Evolutionary conservation across 1,284 basidiomycete genomes (phyloP).

Genomic region (Paramarasmius palmivorus): DNA sequence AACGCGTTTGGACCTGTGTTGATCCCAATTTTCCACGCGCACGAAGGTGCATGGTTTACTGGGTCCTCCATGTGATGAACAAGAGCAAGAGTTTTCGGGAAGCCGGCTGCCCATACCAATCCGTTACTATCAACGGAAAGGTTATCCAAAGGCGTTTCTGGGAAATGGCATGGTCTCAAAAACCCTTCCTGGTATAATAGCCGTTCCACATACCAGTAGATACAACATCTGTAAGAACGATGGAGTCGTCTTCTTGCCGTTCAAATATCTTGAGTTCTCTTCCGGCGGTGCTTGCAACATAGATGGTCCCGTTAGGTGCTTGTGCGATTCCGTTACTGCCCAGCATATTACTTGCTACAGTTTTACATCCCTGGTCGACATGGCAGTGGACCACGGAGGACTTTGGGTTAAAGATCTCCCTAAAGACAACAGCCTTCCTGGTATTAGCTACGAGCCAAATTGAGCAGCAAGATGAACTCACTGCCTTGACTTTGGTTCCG

Average conservation of each 20-base stretch:
- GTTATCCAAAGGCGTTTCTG: constrained; percentile 57
- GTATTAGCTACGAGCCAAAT: neutral
- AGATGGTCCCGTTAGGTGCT: constrained; percentile 55
- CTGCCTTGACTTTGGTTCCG: constrained; percentile 51
- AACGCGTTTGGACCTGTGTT: constrained; percentile 52
- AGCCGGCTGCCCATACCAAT: constrained; percentile 54
- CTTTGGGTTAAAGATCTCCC: constrained; percentile 14
- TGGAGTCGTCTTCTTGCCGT: constrained; percentile 52
- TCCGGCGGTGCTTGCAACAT: constrained; percentile 44
- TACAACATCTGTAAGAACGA: constrained; percentile 49
- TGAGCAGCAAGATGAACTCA: constrained; percentile 31
- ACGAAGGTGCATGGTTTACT: constrained; percentile 39
- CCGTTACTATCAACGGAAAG: constrained; percentile 56
- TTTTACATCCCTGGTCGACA: constrained; percentile 55
- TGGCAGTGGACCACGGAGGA: constrained; percentile 63
- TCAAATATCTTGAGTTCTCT: constrained; percentile 54
- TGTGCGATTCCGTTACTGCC: constrained; percentile 58
- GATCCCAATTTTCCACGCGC: constrained; percentile 51
- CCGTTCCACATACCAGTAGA: constrained; percentile 34
- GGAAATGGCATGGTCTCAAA: neutral
- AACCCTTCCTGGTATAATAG: neutral
- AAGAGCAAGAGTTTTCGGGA: constrained; percentile 31
- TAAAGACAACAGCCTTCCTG: constrained; percentile 3
- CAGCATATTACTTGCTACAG: constrained; percentile 44
- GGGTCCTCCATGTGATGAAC: constrained; percentile 41